Percentiles rank a stretch among this genome's conserved stretches.
phyloP scores from a whole-genome alignment of 2,329 filamentous ascomycete species.

The Fusarium fujikuroi region DNA sequence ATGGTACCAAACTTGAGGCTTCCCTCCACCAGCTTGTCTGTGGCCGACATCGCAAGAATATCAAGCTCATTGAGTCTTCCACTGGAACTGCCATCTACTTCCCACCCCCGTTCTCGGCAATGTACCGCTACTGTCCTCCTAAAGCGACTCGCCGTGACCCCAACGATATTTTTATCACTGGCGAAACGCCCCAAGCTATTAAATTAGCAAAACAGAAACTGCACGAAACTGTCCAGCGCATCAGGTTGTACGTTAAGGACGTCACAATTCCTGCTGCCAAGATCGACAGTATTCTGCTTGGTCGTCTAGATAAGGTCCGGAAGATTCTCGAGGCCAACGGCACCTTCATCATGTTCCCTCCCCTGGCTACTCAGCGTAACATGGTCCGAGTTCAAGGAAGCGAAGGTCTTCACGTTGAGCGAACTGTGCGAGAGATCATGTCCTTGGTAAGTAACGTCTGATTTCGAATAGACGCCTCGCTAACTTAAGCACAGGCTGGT shows the following conservation, averaged over 20 bases:
- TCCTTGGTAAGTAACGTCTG: slow-evolving; percentile 71
- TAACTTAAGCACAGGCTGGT: slow-evolving; percentile 70
- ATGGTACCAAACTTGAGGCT: slow-evolving; percentile 83
- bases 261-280: slow-evolving; percentile 90
- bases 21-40: slow-evolving; percentile 92
- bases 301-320: slow-evolving; percentile 92
- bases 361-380: slow-evolving; percentile 84
- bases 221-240: slow-evolving; percentile 82
- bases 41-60: slow-evolving; percentile 94
- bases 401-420: slow-evolving; percentile 93
- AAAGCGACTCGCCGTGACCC: slow-evolving; percentile 85
- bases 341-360: slow-evolving; percentile 92
- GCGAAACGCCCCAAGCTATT: slow-evolving; percentile 85
- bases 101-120: slow-evolving; percentile 89
- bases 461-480: slow-evolving; percentile 15
- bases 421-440: slow-evolving; percentile 96
- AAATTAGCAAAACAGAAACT: slow-evolving; percentile 90
- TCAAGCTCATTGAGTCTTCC: slow-evolving; percentile 95
- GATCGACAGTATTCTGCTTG: slow-evolving; percentile 92
- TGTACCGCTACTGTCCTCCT: slow-evolving; percentile 89
- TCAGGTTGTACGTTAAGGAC: slow-evolving; percentile 90
- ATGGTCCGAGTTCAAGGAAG: slow-evolving; percentile 91
- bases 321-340: slow-evolving; percentile 98
- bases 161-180: slow-evolving; percentile 94
- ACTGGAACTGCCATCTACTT: slow-evolving; percentile 99